Conservation (phyloP, 192 early-diverging fungal genomes). For the Mortierella hygrophila region DNA sequence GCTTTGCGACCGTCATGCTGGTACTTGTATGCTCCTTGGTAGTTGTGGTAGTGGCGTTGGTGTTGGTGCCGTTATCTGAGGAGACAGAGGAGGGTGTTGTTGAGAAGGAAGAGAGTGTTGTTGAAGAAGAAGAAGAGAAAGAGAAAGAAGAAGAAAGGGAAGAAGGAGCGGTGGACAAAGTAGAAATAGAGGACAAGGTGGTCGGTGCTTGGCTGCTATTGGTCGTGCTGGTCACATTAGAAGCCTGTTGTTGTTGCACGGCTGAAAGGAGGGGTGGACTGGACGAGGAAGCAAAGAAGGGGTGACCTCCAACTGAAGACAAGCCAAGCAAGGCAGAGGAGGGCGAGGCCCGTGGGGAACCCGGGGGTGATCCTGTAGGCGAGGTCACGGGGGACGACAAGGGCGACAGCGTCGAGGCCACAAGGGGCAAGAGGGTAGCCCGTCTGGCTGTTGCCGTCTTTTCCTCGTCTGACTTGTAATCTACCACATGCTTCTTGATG, state of each 20-base stretch:
- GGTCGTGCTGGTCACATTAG: too few relatives aligned
- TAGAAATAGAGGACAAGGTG: background rate
- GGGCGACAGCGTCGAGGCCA: conserved; percentile 14
- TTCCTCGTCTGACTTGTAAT: background rate
- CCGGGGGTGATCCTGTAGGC: background rate
- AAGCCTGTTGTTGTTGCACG: background rate
- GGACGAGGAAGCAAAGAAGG: background rate
- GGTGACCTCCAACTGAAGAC: background rate
- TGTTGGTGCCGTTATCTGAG: conserved; percentile 3
- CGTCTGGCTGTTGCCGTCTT: conserved; percentile 10
- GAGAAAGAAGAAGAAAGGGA: conserved; percentile 16
- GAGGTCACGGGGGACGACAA: conserved; percentile 9
- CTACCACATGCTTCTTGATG: background rate
- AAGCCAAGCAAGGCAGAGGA: background rate
- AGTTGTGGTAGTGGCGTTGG: background rate
- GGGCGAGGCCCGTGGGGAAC: background rate
- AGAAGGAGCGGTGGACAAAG: background rate
- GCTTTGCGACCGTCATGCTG: conserved; percentile 41
- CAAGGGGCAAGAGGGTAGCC: conserved; percentile 14
- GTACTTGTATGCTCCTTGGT: background rate
- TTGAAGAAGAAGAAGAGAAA: conserved; percentile 6
- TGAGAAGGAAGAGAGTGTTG: conserved; percentile 10
- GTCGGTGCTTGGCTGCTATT: conserved; percentile 4
- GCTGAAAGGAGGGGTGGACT: background rate
- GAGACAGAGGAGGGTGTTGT: background rate